phyloP scores from a whole-genome alignment of 176 grass and related monocot species.

The Luzula sylvatica region DNA sequence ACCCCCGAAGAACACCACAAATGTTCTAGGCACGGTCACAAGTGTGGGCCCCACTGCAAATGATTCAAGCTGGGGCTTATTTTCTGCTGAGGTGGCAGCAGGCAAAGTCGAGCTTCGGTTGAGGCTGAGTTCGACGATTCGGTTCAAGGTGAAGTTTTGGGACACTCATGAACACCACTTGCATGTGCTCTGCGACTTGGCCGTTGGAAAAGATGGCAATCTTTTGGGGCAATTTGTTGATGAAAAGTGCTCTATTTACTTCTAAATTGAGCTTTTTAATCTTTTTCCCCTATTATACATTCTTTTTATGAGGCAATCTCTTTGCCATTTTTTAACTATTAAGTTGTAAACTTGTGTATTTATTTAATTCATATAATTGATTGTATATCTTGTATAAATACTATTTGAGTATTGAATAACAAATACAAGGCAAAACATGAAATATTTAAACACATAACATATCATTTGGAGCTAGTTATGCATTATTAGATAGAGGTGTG shows the following conservation, averaged over 20 bases:
- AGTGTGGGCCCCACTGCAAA: constrained; percentile 10
- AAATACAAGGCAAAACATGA: background rate
- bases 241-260: constrained; percentile 24
- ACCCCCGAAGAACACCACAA: constrained; percentile 46
- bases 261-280: constrained; percentile 13
- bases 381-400: too few relatives aligned
- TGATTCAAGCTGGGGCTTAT: constrained; percentile 20
- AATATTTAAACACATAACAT: too few relatives aligned
- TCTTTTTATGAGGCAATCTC: background rate
- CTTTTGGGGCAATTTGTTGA: constrained; percentile 28
- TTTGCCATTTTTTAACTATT: background rate
- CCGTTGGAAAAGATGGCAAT: constrained; percentile 25
- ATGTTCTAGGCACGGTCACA: constrained; percentile 23
- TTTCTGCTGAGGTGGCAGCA: constrained; percentile 27
- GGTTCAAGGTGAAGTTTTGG: constrained; percentile 64
- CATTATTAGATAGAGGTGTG: background rate
- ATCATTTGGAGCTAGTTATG: too few relatives aligned
- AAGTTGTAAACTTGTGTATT: background rate
- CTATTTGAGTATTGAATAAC: background rate
- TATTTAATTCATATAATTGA: background rate
- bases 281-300: background rate
- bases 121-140: constrained; percentile 41
- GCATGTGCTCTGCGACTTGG: constrained; percentile 44
- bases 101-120: constrained; percentile 36
- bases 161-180: constrained; percentile 50